Conservation (phyloP, 441 rosid species). For the Theobroma grandiflorum region DNA sequence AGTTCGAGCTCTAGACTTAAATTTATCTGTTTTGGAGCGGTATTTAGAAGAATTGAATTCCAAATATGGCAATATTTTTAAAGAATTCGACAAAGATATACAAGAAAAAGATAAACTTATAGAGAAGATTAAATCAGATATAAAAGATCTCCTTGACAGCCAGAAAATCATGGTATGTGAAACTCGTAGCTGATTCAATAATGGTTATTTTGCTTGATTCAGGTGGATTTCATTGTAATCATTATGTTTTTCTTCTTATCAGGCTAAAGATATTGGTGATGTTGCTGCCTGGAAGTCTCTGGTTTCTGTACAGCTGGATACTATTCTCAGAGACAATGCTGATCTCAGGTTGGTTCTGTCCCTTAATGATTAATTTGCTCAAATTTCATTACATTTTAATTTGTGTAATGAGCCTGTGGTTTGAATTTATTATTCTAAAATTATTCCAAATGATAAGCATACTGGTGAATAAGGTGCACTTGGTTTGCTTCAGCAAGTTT, state of each 20-base stretch:
- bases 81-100: slow-evolving; percentile 71
- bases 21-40: slow-evolving; percentile 82
- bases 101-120: slow-evolving; percentile 52
- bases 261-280: slow-evolving; percentile 64
- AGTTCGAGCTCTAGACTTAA: slow-evolving; percentile 77
- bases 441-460: not conserved
- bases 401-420: not conserved
- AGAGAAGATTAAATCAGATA: slow-evolving; percentile 56
- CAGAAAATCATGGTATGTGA: slow-evolving; percentile 58
- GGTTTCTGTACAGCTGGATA: slow-evolving; percentile 57
- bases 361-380: slow-evolving; percentile 8
- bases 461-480: not conserved
- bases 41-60: slow-evolving; percentile 83
- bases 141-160: slow-evolving; percentile 48
- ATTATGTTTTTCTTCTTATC: slow-evolving; percentile 33
- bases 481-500: not conserved
- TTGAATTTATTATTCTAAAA: not conserved
- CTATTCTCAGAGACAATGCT: slow-evolving; percentile 46
- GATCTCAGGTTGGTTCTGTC: slow-evolving; percentile 57
- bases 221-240: not conserved
- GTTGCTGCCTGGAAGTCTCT: slow-evolving; percentile 65
- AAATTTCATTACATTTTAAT: not conserved
- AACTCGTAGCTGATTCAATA: slow-evolving; percentile 22
- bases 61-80: slow-evolving; percentile 70
- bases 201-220: not conserved